Evolutionary conservation across 2,329 filamentous ascomycete species (phyloP).

Genomic region (Epichloe sylvatica): DNA sequence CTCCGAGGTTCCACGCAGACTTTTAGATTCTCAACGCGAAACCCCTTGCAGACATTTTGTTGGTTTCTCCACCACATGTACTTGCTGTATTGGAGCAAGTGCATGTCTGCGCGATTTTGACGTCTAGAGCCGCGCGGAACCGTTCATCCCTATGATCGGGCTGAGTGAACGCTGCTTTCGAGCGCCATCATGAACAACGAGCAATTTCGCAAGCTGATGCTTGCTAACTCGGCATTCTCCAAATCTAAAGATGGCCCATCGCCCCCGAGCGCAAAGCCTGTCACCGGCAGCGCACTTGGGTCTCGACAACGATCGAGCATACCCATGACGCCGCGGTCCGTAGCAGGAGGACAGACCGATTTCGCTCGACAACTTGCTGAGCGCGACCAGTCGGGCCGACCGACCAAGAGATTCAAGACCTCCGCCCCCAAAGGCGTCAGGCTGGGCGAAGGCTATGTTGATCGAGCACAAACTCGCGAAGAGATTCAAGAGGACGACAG

Average conservation of each 20-base stretch:
- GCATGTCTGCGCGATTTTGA: background rate
- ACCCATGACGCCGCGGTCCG: conserved; percentile 83
- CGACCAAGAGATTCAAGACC: conserved; percentile 61
- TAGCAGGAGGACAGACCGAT: conserved; percentile 42
- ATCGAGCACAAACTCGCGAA: conserved; percentile 57
- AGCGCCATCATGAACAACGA: conserved; percentile 69
- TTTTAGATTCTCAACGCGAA: no score
- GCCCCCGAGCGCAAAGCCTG: conserved; percentile 14
- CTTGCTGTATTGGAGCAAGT: no score
- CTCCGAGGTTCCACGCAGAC: no score
- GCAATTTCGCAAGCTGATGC: conserved; percentile 73
- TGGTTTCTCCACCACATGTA: no score
- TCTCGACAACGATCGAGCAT: conserved; percentile 69
- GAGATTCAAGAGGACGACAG: conserved; percentile 39
- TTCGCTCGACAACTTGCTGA: conserved; percentile 80
- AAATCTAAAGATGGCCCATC: conserved; percentile 33
- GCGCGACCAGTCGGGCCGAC: conserved; percentile 40
- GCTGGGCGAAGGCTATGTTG: conserved; percentile 67
- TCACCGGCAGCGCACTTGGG: conserved; percentile 43
- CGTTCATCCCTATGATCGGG: background rate
- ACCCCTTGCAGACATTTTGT: no score
- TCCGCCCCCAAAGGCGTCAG: conserved; percentile 72
- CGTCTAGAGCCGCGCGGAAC: no score
- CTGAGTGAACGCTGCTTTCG: background rate
- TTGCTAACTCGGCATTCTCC: conserved; percentile 30